A percentile compares a stretch with the other conserved stretches of the same genome.
Evolutionary conservation across 345 rosid species (phyloP).

Genomic region (Hypericum androsaemum): DNA sequence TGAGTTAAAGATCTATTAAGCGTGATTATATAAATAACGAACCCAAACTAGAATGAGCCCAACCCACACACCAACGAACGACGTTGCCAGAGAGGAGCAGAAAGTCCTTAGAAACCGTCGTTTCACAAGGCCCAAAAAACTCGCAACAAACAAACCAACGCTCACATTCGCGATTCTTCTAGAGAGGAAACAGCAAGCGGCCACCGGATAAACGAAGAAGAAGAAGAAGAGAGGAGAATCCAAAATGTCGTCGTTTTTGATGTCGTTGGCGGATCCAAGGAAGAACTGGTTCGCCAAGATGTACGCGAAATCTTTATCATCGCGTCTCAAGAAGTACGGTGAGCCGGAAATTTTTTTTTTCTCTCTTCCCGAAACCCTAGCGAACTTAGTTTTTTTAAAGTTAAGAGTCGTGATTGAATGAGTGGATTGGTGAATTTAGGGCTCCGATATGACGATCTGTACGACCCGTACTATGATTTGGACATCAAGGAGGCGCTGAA

Average conservation of each 20-base stretch:
- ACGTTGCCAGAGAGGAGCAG: too few relatives aligned
- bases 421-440: conserved; percentile 25
- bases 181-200: too few relatives aligned
- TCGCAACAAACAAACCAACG: background rate
- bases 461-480: conserved; percentile 69
- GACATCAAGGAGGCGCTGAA: conserved; percentile 82
- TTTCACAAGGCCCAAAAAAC: too few relatives aligned
- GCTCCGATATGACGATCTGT: conserved; percentile 83
- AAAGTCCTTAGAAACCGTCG: too few relatives aligned
- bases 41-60: too few relatives aligned
- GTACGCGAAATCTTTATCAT: conserved; percentile 62
- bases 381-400: background rate
- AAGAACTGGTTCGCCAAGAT: conserved; percentile 61
- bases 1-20: too few relatives aligned
- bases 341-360: background rate
- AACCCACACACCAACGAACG: too few relatives aligned
- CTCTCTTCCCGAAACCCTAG: conserved; percentile 15
- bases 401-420: conserved; percentile 1
- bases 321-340: conserved; percentile 72
- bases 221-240: background rate
- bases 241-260: conserved; percentile 42
- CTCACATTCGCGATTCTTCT: too few relatives aligned
- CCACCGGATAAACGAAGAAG: background rate
- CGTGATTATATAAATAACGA: too few relatives aligned
- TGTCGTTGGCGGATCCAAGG: conserved; percentile 47